Base-by-base conservation (phyloP, 23 red algal species). In the Gracilariopsis chorda region DNA sequence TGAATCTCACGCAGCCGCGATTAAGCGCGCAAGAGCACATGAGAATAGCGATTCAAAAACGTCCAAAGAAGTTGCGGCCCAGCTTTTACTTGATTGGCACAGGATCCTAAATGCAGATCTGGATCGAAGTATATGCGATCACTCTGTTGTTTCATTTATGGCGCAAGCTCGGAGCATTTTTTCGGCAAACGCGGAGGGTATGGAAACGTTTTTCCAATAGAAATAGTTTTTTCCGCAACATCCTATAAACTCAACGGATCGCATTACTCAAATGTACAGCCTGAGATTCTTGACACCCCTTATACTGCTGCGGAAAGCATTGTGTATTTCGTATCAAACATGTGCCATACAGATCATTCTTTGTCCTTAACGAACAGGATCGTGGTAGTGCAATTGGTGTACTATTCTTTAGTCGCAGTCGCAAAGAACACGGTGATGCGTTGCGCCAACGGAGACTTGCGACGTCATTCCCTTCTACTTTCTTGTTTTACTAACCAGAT, bases 401-500 rank as follows among this genome's bases (percentile, higher is more conserved):
- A 36, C 19, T 47, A 73, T 8, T 88, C 63, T 72, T 48, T 90
- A 33, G 40, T 57, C 17, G 93, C 83, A 29, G 32, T 88, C 14
- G 84, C 68, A 39, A 80, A 51, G 51, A 47, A 73, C 47, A 30
- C 88, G 17, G 17, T 90, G 32, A 52, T 80, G 9, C 45, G 57
- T 17, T 45, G 28, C 5, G 58, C 45, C 17, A 60, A 72, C 29
- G 88, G 52, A 48, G 88, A 91, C 46, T 63, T 88, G 4, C 51
- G 94, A 13, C 87, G 86, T 27, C 89, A 92, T 77, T 96, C 88
- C 49, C 57, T 86, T 42, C 51, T 96, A 34, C 62, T 96, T 4
- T 83, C 86, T 27, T 77, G 58, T 16, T 24, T 96, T 44, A 83
- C 92, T 29, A 56, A 78, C 40, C 74, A 96, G 32, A 78, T 94